Percentiles rank a stretch among this genome's conserved stretches.
Conservation (phyloP, 1,284 basidiomycete species). For the Pulchroboletus neoregius region DNA sequence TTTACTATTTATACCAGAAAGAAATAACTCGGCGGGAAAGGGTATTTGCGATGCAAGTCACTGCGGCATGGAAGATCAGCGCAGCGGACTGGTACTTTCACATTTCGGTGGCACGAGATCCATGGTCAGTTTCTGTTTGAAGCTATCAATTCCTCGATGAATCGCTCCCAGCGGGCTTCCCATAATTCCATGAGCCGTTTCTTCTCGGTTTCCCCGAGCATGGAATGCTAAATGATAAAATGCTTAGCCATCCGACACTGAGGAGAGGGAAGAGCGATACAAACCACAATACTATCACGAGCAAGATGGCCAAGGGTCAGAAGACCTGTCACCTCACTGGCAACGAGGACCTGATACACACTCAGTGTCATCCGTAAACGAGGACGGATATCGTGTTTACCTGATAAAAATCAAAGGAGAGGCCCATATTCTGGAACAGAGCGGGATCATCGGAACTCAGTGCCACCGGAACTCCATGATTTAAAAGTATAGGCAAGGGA, state of each 20-base stretch:
- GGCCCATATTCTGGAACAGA: conserved; percentile 73
- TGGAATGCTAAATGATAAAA: conserved; percentile 45
- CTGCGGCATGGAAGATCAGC: neutral
- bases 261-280: conserved; percentile 8
- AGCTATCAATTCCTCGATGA: conserved; percentile 41
- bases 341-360: conserved; percentile 44
- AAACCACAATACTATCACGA: conserved; percentile 60
- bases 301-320: conserved; percentile 57
- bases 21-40: neutral
- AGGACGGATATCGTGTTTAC: conserved; percentile 27
- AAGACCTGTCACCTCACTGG: conserved; percentile 62
- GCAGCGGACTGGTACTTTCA: neutral
- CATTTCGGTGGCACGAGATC: neutral
- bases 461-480: conserved; percentile 65
- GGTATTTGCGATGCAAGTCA: neutral
- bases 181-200: conserved; percentile 41
- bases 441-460: conserved; percentile 72
- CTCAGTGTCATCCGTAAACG: conserved; percentile 1
- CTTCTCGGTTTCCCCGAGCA: conserved; percentile 48
- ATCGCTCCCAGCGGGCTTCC: conserved; percentile 52
- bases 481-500: conserved; percentile 62
- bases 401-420: conserved; percentile 72
- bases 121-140: conserved; percentile 5
- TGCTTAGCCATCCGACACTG: neutral
- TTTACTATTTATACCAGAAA: neutral